These are phyloP conservation scores for Claviceps sorghi DNA, from an alignment of 2,329 filamentous ascomycete genomes.

Conservation along the genomic window DNA sequence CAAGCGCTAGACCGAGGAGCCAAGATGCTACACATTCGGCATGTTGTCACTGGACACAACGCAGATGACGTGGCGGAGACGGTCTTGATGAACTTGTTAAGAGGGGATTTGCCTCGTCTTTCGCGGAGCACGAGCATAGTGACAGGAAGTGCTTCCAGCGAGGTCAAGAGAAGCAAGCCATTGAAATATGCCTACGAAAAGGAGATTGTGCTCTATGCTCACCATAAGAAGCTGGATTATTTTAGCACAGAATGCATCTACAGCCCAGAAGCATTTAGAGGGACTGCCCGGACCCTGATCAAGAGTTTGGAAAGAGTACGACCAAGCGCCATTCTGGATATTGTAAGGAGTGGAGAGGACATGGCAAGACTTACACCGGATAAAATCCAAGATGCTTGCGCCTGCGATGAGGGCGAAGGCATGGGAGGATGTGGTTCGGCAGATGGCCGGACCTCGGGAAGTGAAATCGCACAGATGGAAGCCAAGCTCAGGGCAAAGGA, in stretches of 20 bases:
- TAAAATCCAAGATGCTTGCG: slow-evolving; percentile 21
- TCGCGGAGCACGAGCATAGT: slow-evolving; percentile 84
- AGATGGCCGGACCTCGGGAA: slow-evolving; percentile 50
- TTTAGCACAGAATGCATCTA: slow-evolving; percentile 99
- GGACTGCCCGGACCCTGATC: slow-evolving; percentile 79
- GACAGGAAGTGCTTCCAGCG: slow-evolving; percentile 60
- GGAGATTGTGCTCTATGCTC: slow-evolving; percentile 94
- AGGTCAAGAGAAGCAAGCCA: slow-evolving; percentile 90
- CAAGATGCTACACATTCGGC: slow-evolving; percentile 70
- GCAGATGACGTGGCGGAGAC: slow-evolving; percentile 96
- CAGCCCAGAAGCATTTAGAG: slow-evolving; percentile 89
- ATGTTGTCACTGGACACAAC: slow-evolving; percentile 96
- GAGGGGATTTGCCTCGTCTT: slow-evolving; percentile 76
- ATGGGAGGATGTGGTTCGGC: slow-evolving; percentile 55
- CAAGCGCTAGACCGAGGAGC: slow-evolving; percentile 90
- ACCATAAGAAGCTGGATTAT: slow-evolving; percentile 93
- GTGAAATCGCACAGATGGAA: slow-evolving; percentile 75
- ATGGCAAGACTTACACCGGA: slow-evolving; percentile 62
- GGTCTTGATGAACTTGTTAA: slow-evolving; percentile 88
- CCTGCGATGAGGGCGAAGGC: slow-evolving; percentile 23
- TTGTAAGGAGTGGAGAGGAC: slow-evolving; percentile 88
- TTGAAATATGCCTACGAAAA: slow-evolving; percentile 98
- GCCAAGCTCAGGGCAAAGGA: slow-evolving; percentile 21
- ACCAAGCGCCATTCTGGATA: slow-evolving; percentile 86
- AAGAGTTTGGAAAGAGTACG: slow-evolving; percentile 90